phyloP scores from a whole-genome alignment of 805 yeast genomes.

The Wickerhamiella dianesei region DNA sequence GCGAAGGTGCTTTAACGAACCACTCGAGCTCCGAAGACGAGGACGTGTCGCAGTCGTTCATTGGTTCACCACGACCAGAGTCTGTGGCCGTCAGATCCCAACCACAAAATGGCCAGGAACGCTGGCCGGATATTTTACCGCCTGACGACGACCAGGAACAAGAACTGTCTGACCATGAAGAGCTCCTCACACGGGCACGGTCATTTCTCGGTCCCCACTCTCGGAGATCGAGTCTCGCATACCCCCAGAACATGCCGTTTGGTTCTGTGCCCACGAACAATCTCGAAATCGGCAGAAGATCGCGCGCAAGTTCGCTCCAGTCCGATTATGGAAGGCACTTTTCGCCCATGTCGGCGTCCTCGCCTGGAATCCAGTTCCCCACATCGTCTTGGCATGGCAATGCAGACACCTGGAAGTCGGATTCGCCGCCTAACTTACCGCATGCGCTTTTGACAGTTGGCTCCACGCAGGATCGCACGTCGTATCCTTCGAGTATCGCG shows the following conservation, averaged over 20 bases:
- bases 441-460: not conserved
- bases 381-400: not conserved
- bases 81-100: not conserved
- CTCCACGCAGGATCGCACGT: not conserved
- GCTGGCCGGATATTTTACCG: not conserved
- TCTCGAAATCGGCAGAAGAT: not conserved
- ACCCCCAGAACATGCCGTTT: not conserved
- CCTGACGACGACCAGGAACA: not conserved
- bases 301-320: not conserved
- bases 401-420: not conserved
- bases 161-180: not conserved
- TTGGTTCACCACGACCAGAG: not conserved
- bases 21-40: constrained; percentile 21
- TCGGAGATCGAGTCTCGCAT: not conserved
- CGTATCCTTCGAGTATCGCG: constrained; percentile 7
- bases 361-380: not conserved
- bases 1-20: constrained; percentile 14
- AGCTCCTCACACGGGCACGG: not conserved
- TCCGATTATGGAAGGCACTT: not conserved
- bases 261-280: not conserved
- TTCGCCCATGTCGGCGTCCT: not conserved
- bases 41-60: constrained; percentile 28
- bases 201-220: not conserved
- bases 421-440: not conserved
- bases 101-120: not conserved